Percentiles rank a stretch among this genome's conserved stretches.
These are phyloP conservation scores for Talaromyces sp. DNA, from an alignment of 2,329 filamentous ascomycete genomes.

Conservation along the genomic window DNA sequence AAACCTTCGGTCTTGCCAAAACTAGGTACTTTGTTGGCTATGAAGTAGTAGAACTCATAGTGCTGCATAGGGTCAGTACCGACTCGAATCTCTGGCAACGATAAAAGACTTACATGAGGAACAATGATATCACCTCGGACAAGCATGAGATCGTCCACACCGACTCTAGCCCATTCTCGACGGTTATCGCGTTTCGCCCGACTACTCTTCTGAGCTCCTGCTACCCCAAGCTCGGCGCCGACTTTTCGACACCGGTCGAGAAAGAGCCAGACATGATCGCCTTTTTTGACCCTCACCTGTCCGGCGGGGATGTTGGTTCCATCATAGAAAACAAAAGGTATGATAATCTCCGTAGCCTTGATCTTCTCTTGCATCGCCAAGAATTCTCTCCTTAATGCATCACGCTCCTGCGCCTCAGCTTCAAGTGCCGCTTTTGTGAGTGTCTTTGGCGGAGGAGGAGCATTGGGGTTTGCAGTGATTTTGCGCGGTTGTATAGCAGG, in stretches of 20 bases:
- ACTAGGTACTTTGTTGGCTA: conserved; percentile 68
- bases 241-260: conserved; percentile 88
- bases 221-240: conserved; percentile 75
- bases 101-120: conserved; percentile 67
- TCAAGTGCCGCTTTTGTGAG: conserved; percentile 73
- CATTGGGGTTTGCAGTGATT: conserved; percentile 45
- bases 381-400: conserved; percentile 74
- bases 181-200: conserved; percentile 55
- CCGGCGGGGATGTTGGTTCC: conserved; percentile 86
- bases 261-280: conserved; percentile 89
- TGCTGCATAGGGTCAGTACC: conserved; percentile 56
- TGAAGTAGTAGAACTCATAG: conserved; percentile 95
- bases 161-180: conserved; percentile 86
- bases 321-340: conserved; percentile 97
- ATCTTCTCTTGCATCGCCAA: conserved; percentile 76
- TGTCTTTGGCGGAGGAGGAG: conserved; percentile 62
- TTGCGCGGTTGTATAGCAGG: conserved; percentile 29
- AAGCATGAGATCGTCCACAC: conserved; percentile 92
- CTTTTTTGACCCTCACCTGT: conserved; percentile 82
- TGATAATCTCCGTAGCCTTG: conserved; percentile 80
- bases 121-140: conserved; percentile 88
- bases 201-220: conserved; percentile 51
- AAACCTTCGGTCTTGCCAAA: conserved; percentile 68
- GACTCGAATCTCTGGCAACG: background rate
- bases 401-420: conserved; percentile 72